Evolutionary conservation across 495 filamentous ascomycete species (phyloP).

Genomic region (Tuber umbilicatum): DNA sequence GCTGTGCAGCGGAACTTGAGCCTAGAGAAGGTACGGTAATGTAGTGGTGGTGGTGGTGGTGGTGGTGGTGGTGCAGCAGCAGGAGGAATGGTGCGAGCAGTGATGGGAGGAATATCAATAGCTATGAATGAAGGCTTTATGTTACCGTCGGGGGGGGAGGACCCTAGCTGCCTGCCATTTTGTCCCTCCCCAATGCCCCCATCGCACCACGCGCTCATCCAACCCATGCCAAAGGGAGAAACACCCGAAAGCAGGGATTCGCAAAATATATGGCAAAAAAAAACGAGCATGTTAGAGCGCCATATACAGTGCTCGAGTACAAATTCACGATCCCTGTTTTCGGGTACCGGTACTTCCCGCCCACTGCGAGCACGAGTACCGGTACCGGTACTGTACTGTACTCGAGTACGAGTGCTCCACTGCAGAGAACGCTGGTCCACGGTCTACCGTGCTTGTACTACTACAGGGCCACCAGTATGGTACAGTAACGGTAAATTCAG

Average conservation of each 20-base stretch:
- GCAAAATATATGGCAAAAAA: background rate
- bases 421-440: too few relatives aligned
- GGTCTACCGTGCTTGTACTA: too few relatives aligned
- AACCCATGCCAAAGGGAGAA: background rate
- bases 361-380: too few relatives aligned
- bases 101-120: background rate
- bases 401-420: too few relatives aligned
- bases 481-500: background rate
- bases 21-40: background rate
- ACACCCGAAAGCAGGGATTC: background rate
- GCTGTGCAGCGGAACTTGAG: background rate
- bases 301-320: background rate
- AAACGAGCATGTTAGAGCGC: background rate
- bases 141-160: background rate
- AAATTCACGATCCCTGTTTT: background rate
- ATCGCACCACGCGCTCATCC: background rate
- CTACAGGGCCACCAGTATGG: too few relatives aligned
- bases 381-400: too few relatives aligned
- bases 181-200: background rate
- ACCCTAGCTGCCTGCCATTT: background rate
- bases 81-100: background rate
- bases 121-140: background rate
- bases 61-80: background rate
- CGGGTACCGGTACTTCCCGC: too few relatives aligned
- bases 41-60: background rate